Evolutionary conservation across 148 eudicot genomes (phyloP).

Genomic region (Rhododendron ferrugineum): DNA sequence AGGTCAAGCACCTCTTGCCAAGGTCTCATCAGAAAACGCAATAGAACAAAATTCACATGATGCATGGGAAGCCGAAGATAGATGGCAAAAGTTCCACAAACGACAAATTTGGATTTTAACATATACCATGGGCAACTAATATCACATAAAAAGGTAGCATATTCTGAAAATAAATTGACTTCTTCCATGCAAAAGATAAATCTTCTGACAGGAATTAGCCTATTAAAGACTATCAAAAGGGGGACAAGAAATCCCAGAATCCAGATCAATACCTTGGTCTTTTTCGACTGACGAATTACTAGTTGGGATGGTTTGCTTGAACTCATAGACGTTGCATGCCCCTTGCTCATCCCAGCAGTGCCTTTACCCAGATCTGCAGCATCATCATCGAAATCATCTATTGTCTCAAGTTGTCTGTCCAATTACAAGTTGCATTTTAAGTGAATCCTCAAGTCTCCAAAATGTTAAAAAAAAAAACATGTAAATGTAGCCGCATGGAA

Average conservation of each 20-base stretch:
- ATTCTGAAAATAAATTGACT: neutral
- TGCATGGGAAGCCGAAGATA: neutral
- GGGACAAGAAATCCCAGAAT: neutral
- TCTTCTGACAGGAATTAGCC: neutral
- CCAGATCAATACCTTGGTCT: conserved; percentile 35
- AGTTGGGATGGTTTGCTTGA: conserved; percentile 46
- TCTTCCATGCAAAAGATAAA: neutral
- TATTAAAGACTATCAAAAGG: neutral
- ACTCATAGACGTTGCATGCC: conserved; percentile 21
- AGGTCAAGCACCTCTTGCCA: neutral
- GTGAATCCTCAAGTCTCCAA: conserved; percentile 1
- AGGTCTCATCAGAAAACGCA: neutral
- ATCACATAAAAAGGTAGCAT: neutral
- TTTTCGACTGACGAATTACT: conserved; percentile 30
- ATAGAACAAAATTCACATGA: neutral
- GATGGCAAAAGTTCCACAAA: neutral
- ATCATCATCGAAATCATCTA: conserved; percentile 87
- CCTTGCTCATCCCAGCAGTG: conserved; percentile 21
- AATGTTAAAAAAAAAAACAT: neutral
- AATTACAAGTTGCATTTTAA: conserved; percentile 12
- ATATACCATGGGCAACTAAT: neutral
- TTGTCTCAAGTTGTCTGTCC: conserved; percentile 66
- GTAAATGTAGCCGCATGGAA: neutral
- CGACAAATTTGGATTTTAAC: neutral
- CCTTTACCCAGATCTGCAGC: conserved; percentile 37